Evolutionary conservation across 1,284 basidiomycete genomes (phyloP).

Genomic region (Takashimella tepidaria): DNA sequence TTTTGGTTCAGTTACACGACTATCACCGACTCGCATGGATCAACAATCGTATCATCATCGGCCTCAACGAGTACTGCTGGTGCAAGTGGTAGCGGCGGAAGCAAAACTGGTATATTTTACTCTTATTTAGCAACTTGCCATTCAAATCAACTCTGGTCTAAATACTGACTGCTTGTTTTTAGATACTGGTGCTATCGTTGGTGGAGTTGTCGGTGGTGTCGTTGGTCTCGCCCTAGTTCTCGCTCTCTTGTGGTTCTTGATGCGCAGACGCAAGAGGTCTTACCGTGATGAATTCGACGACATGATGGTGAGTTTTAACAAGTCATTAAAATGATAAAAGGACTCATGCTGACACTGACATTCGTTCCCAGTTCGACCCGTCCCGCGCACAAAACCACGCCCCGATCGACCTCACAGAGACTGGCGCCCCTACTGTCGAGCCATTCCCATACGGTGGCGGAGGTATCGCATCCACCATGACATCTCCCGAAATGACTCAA

Average conservation of each 20-base stretch:
- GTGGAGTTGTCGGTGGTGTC: slow-evolving; percentile 46
- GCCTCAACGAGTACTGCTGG: slow-evolving; percentile 8
- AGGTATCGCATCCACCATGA: slow-evolving; percentile 33
- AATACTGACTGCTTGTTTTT: not conserved
- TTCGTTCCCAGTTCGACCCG: slow-evolving; percentile 38
- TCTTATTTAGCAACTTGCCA: too few species aligned
- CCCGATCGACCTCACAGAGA: slow-evolving; percentile 40
- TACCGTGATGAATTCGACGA: slow-evolving; percentile 46
- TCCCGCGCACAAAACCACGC: slow-evolving; percentile 34
- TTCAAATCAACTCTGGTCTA: not conserved
- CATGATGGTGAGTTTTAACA: slow-evolving; percentile 38
- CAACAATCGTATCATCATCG: slow-evolving; percentile 8
- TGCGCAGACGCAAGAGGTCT: slow-evolving; percentile 32
- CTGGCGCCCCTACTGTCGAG: slow-evolving; percentile 30
- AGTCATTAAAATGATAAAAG: too few species aligned
- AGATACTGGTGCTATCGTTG: slow-evolving; percentile 44
- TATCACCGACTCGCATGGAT: slow-evolving; percentile 21
- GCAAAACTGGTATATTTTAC: slow-evolving; percentile 18
- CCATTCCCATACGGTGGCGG: slow-evolving; percentile 36
- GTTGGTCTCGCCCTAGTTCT: slow-evolving; percentile 35
- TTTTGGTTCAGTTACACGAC: slow-evolving; percentile 17
- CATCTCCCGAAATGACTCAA: slow-evolving; percentile 42
- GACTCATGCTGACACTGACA: not conserved
- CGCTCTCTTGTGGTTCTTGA: slow-evolving; percentile 36
- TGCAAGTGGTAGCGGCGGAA: slow-evolving; percentile 3